Conservation (phyloP, 2,329 filamentous ascomycete species). For the Hypoxylon rubiginosum region DNA sequence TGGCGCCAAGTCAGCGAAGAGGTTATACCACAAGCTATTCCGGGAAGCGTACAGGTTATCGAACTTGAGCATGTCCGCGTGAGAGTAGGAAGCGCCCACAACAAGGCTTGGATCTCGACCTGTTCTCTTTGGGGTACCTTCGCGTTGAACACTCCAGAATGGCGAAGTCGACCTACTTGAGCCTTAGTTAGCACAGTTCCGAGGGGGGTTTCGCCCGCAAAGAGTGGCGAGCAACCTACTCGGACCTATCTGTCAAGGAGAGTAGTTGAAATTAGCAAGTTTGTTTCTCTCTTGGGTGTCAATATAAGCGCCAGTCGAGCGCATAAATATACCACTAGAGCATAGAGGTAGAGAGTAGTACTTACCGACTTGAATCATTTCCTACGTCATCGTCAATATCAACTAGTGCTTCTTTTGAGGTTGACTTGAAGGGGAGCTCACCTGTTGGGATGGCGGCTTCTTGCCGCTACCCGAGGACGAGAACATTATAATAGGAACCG, state of each 20-base stretch:
- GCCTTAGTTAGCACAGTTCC: constrained; percentile 24
- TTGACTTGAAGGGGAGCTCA: constrained; percentile 57
- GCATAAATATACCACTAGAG: constrained; percentile 18
- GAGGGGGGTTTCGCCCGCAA: constrained; percentile 5
- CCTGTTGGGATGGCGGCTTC: constrained; percentile 78
- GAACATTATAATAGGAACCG: constrained; percentile 66
- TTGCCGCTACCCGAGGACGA: constrained; percentile 75
- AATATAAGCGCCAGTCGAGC: constrained; percentile 30
- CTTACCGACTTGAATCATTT: constrained; percentile 99
- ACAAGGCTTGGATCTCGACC: constrained; percentile 78
- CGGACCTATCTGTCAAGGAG: constrained; percentile 67
- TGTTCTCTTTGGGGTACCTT: constrained; percentile 66
- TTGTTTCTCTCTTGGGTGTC: constrained; percentile 18
- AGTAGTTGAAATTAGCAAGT: constrained; percentile 38
- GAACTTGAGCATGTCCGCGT: constrained; percentile 93
- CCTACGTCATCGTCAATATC: constrained; percentile 69
- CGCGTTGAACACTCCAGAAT: constrained; percentile 81
- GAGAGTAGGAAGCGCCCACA: constrained; percentile 94
- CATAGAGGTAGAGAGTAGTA: constrained; percentile 37
- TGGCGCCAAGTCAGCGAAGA: constrained; percentile 30
- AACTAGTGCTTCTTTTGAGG: constrained; percentile 19
- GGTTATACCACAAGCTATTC: not conserved
- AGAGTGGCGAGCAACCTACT: constrained; percentile 62
- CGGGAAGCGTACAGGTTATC: constrained; percentile 73
- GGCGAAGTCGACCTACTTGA: constrained; percentile 80